Conservation (phyloP, 2,329 filamentous ascomycete species). For the Sporothrix phasma region DNA sequence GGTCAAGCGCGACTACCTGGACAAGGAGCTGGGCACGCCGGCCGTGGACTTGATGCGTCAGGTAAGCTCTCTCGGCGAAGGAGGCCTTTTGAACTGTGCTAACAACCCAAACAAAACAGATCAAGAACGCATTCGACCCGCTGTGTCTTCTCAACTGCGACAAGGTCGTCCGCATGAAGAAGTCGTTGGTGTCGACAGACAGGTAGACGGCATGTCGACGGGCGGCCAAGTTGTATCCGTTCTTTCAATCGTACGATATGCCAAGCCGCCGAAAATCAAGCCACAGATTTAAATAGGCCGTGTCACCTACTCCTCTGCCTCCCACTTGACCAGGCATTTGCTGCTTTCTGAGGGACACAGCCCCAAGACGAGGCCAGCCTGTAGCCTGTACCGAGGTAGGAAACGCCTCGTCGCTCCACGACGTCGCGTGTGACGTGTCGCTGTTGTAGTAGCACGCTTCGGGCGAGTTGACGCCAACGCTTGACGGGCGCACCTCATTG, state of each 20-base stretch:
- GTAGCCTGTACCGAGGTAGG: slow-evolving; percentile 34
- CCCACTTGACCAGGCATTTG: slow-evolving; percentile 17
- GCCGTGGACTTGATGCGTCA: slow-evolving; percentile 78
- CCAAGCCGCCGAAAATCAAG: too few species aligned
- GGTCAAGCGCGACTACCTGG: slow-evolving; percentile 74
- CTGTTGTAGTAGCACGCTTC: slow-evolving; percentile 36
- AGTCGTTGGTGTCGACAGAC: slow-evolving; percentile 13
- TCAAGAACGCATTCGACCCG: slow-evolving; percentile 74
- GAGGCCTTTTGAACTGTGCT: background rate
- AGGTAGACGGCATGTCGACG: too few species aligned
- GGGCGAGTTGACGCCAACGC: background rate
- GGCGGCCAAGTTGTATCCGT: too few species aligned
- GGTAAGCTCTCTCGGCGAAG: too few species aligned
- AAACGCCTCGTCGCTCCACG: slow-evolving; percentile 42
- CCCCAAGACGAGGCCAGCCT: slow-evolving; percentile 37
- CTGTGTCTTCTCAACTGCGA: slow-evolving; percentile 59
- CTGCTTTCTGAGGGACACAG: slow-evolving; percentile 36
- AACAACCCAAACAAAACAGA: slow-evolving; percentile 25
- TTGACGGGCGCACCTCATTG: slow-evolving; percentile 21
- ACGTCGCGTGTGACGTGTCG: slow-evolving; percentile 36
- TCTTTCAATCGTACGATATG: too few species aligned
- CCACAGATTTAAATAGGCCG: too few species aligned
- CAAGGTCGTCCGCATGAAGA: slow-evolving; percentile 56
- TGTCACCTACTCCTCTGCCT: background rate
- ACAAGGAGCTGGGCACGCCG: slow-evolving; percentile 62